phyloP scores from a whole-genome alignment of 495 filamentous ascomycete genomes.

The Penicillium steckii region DNA sequence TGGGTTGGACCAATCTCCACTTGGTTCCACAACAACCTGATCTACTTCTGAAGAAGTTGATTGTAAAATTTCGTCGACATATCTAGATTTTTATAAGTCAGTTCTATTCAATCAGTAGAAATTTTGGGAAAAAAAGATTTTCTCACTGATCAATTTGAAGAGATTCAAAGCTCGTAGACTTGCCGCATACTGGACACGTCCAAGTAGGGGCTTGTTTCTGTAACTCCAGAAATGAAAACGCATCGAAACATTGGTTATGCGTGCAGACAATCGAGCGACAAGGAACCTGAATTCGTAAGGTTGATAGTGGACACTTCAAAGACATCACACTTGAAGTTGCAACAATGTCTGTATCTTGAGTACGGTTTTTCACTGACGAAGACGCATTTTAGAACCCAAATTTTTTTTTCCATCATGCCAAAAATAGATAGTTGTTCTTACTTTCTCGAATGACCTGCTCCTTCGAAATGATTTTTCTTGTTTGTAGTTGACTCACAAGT shows the following conservation, averaged over 20 bases:
- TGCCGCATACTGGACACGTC: conserved; percentile 90
- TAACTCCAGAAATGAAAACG: conserved; percentile 85
- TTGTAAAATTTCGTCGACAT: conserved; percentile 81
- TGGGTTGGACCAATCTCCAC: conserved; percentile 70
- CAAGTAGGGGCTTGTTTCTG: conserved; percentile 96
- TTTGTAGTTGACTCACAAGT: conserved; percentile 66
- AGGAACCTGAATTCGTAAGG: conserved; percentile 74
- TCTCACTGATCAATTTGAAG: conserved; percentile 85
- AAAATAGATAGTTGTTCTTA: conserved; percentile 41
- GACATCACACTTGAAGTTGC: conserved; percentile 86
- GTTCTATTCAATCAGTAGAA: background rate
- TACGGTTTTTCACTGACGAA: conserved; percentile 68
- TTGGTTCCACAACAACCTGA: conserved; percentile 86
- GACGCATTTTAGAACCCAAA: background rate
- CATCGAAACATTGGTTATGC: conserved; percentile 96
- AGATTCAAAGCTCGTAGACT: conserved; percentile 73
- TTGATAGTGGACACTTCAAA: conserved; percentile 87
- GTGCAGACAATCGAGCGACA: conserved; percentile 76
- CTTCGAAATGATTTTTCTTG: conserved; percentile 70
- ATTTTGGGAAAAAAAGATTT: conserved; percentile 1
- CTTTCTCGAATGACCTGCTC: conserved; percentile 80
- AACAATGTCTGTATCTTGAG: conserved; percentile 83
- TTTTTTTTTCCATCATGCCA: no score
- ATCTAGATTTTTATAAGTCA: conserved; percentile 48
- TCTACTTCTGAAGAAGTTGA: conserved; percentile 67